phyloP scores from a whole-genome alignment of 495 filamentous ascomycete species.

The Margaritispora aquatica region DNA sequence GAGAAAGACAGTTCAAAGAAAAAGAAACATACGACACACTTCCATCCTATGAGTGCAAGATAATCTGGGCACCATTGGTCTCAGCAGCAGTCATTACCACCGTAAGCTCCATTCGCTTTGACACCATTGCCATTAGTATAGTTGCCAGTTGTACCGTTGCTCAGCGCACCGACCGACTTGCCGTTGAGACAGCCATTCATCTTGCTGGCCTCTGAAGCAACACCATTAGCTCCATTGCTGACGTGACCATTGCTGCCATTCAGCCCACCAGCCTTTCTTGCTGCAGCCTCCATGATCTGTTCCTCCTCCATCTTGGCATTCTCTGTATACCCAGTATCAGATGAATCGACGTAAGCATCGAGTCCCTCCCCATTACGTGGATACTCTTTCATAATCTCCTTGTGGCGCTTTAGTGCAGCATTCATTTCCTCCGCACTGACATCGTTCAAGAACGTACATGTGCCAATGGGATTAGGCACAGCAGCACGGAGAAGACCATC shows the following conservation, averaged over 20 bases:
- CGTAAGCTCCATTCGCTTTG: neutral
- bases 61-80: neutral
- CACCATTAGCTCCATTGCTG: neutral
- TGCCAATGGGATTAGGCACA: constrained; percentile 50
- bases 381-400: constrained; percentile 44
- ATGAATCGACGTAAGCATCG: constrained; percentile 55
- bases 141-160: neutral
- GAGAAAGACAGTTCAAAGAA: no score
- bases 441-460: constrained; percentile 54
- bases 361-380: constrained; percentile 51
- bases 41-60: no score
- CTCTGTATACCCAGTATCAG: constrained; percentile 47
- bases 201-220: neutral
- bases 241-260: constrained; percentile 21
- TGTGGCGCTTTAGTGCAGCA: constrained; percentile 45
- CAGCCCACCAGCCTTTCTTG: constrained; percentile 27
- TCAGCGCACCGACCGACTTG: neutral
- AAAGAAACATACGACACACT: no score
- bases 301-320: constrained; percentile 33
- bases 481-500: constrained; percentile 54
- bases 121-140: neutral
- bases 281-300: constrained; percentile 23
- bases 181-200: neutral
- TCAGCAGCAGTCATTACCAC: neutral
- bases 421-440: constrained; percentile 42